Conservation (phyloP, 768 basidiomycete species). For the Tylopilus rubrobrunneus region DNA sequence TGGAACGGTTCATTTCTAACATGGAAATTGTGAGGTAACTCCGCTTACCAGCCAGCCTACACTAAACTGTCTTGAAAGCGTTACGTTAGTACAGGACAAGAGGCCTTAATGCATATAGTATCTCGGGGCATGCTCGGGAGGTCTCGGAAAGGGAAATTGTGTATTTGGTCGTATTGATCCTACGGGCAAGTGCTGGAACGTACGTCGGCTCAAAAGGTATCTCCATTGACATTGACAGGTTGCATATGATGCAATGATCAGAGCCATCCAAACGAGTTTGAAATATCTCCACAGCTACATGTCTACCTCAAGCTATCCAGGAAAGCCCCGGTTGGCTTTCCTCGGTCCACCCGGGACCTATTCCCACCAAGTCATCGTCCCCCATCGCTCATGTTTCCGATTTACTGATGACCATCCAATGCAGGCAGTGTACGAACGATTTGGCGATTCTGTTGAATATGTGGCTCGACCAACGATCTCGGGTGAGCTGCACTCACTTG, state of each 20-base stretch:
- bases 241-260: background rate
- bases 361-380: constrained; percentile 51
- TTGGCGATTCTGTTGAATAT: constrained; percentile 45
- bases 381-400: background rate
- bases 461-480: constrained; percentile 37
- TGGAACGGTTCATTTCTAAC: no score
- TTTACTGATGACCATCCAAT: constrained; percentile 25
- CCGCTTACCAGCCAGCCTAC: no score
- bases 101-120: no score
- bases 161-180: no score
- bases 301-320: constrained; percentile 3
- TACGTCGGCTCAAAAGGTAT: no score
- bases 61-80: no score
- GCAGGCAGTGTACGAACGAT: constrained; percentile 46
- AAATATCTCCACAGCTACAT: constrained; percentile 9
- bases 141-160: no score
- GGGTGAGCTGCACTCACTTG: constrained; percentile 26
- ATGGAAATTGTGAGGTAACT: no score
- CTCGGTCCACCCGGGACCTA: constrained; percentile 72
- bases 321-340: constrained; percentile 41
- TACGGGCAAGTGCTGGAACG: no score
- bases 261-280: constrained; percentile 1
- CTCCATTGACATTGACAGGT: background rate
- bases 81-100: no score
- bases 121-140: no score